Percentiles rank a stretch among this genome's conserved stretches.
Conservation (phyloP, 2,329 filamentous ascomycete genomes). For the Nannizzia gypsea region DNA sequence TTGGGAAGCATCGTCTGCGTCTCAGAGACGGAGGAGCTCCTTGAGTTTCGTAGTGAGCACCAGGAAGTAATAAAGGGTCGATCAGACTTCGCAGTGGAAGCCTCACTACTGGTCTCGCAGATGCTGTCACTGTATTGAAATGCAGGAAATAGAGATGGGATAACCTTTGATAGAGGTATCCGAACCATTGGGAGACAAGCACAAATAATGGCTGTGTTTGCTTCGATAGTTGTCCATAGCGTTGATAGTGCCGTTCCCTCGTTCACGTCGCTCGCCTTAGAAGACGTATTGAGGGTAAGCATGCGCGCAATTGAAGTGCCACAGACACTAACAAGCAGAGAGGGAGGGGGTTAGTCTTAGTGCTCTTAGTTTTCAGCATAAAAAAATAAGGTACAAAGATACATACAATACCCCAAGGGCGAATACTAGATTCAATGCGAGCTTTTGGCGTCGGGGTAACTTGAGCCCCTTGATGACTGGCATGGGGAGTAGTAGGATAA, state of each 20-base stretch:
- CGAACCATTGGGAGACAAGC: constrained; percentile 29
- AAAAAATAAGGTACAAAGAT: not conserved
- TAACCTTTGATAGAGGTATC: constrained; percentile 17
- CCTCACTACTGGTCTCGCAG: not conserved
- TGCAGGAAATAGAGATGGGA: constrained; percentile 12
- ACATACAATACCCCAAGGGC: constrained; percentile 29
- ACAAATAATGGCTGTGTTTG: constrained; percentile 27
- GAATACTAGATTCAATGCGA: constrained; percentile 37
- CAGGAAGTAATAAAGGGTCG: not conserved
- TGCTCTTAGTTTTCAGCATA: not conserved
- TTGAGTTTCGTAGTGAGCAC: not conserved
- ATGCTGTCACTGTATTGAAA: not conserved
- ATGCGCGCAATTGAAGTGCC: constrained; percentile 24
- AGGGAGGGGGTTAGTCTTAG: not conserved
- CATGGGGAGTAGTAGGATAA: constrained; percentile 26
- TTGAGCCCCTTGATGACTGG: constrained; percentile 22
- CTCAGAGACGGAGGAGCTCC: not conserved
- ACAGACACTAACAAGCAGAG: constrained; percentile 16
- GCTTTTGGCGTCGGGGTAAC: constrained; percentile 33
- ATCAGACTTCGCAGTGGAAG: not conserved
- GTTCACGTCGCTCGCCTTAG: constrained; percentile 17
- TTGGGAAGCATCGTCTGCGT: not conserved
- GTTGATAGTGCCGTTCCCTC: constrained; percentile 22
- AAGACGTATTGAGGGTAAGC: constrained; percentile 22
- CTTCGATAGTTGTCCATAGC: constrained; percentile 29